Evolutionary conservation across 257 asterid species (phyloP).

Genomic region (Solanum appendiculatum): DNA sequence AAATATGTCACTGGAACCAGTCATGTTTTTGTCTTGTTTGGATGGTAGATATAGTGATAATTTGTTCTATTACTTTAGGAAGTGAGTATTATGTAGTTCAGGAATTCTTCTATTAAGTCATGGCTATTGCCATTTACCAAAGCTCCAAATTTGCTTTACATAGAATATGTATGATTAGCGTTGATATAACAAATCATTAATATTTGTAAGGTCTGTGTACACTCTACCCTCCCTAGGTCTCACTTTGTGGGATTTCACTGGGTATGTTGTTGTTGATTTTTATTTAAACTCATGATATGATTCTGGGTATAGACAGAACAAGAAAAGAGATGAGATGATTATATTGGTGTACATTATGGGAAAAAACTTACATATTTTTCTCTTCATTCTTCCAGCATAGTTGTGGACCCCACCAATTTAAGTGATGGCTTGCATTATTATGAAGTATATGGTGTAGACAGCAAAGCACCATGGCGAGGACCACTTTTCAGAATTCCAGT

Average conservation of each 20-base stretch:
- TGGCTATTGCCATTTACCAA: background rate
- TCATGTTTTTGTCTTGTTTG: background rate
- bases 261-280: background rate
- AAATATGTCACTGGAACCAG: background rate
- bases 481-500: conserved; percentile 92
- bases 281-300: background rate
- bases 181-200: background rate
- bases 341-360: background rate
- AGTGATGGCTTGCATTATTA: conserved; percentile 81
- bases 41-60: background rate
- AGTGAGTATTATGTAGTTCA: background rate
- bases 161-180: background rate
- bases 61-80: background rate
- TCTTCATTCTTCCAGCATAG: conserved; percentile 46
- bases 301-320: background rate
- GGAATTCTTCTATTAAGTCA: background rate
- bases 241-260: no score
- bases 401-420: conserved; percentile 86
- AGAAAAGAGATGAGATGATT: background rate
- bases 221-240: no score
- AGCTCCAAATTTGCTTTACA: background rate
- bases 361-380: background rate
- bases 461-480: conserved; percentile 95
- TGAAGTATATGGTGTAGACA: conserved; percentile 84
- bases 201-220: no score